Evolutionary conservation across 2,329 filamentous ascomycete genomes (phyloP).

Genomic region (Mycogone perniciosa): DNA sequence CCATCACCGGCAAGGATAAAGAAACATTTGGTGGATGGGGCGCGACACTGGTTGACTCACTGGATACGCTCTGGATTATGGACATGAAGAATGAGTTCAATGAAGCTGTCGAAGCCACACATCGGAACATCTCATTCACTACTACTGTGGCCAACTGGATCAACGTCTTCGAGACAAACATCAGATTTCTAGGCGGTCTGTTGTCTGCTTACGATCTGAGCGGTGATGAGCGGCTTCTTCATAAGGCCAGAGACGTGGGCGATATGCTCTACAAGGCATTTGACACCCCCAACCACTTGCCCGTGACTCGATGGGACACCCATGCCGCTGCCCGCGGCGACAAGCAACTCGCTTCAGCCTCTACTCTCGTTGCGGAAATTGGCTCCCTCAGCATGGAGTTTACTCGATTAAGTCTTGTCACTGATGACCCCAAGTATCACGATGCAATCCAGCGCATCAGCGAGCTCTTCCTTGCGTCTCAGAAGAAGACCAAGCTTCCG

Average conservation of each 20-base stretch:
- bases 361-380: constrained; percentile 38
- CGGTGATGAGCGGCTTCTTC: constrained; percentile 45
- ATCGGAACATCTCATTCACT: constrained; percentile 53
- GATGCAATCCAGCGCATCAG: constrained; percentile 64
- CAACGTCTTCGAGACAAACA: constrained; percentile 65
- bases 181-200: constrained; percentile 63
- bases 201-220: constrained; percentile 63
- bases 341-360: constrained; percentile 26
- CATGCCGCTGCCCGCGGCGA: constrained; percentile 29
- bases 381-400: constrained; percentile 68
- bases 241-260: constrained; percentile 56
- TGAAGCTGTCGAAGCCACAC: constrained; percentile 51
- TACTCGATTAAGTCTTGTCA: constrained; percentile 65
- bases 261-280: constrained; percentile 60
- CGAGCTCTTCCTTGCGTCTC: constrained; percentile 56
- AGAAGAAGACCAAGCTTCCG: constrained; percentile 59
- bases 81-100: constrained; percentile 58
- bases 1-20: constrained; percentile 43
- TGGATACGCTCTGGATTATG: constrained; percentile 68
- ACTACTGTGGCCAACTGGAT: constrained; percentile 42
- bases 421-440: constrained; percentile 65
- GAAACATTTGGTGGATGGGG: constrained; percentile 61
- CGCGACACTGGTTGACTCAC: constrained; percentile 57
- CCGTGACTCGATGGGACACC: constrained; percentile 43
- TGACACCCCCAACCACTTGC: constrained; percentile 61